Evolutionary conservation across 352 stramenopile genomes (phyloP).

Genomic region (Elongisporangium anandrum): DNA sequence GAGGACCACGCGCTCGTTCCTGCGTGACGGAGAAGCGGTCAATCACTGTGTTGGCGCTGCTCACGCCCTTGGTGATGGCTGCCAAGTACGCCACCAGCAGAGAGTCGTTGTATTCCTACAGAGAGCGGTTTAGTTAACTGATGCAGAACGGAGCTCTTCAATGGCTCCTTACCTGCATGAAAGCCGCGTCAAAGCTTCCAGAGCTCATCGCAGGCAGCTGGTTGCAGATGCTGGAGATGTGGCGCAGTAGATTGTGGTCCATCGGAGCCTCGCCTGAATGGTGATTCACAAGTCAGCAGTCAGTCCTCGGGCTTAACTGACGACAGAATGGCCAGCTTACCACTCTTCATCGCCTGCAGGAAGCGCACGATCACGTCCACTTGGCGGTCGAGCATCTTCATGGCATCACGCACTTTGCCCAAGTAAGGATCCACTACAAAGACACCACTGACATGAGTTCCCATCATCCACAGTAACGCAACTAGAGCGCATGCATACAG

Average conservation of each 20-base stretch:
- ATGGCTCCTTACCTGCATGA: conserved; percentile 37
- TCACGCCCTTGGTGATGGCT: conserved; percentile 77
- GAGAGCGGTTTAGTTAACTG: background rate
- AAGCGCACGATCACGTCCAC: conserved; percentile 73
- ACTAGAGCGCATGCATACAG: conserved; percentile 24
- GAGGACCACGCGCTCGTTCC: conserved; percentile 56
- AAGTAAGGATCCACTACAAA: conserved; percentile 72
- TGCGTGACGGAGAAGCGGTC: conserved; percentile 74
- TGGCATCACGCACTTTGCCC: conserved; percentile 73
- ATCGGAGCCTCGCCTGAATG: conserved; percentile 48
- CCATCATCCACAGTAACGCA: background rate
- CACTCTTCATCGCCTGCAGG: conserved; percentile 68
- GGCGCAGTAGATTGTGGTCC: conserved; percentile 76
- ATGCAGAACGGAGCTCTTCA: background rate
- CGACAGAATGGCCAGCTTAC: too few species aligned
- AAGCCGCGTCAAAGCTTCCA: conserved; percentile 66
- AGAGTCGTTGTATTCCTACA: conserved; percentile 78
- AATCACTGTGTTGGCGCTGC: conserved; percentile 73
- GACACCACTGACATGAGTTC: conserved; percentile 4
- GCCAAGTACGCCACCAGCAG: conserved; percentile 80
- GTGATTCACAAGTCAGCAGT: background rate
- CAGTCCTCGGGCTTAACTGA: too few species aligned
- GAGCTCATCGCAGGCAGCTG: conserved; percentile 76
- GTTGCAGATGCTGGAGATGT: conserved; percentile 86
- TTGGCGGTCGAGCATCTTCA: conserved; percentile 85